A percentile compares a stretch with the other conserved stretches of the same genome.
Evolutionary conservation across 306 rosid genomes (phyloP).

Genomic region (Cotoneaster glaucophyllus): DNA sequence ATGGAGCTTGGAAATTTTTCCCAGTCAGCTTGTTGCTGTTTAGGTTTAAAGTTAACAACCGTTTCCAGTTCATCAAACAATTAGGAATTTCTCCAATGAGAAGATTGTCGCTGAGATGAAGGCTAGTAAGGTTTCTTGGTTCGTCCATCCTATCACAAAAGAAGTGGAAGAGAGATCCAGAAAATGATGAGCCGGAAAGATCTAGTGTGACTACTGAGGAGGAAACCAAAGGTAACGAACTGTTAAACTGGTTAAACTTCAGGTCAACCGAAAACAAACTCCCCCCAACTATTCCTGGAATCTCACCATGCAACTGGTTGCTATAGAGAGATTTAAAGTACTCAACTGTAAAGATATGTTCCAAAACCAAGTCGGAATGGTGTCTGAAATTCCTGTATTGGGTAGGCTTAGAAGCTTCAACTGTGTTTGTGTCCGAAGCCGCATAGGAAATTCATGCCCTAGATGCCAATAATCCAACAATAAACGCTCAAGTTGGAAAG

Average conservation of each 20-base stretch:
- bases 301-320: conserved; percentile 24
- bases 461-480: conserved; percentile 11
- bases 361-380: conserved; percentile 33
- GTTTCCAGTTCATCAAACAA: conserved; percentile 9
- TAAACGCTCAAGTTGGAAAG: conserved; percentile 21
- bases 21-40: conserved; percentile 27
- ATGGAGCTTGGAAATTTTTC: conserved; percentile 30
- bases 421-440: conserved; percentile 22
- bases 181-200: conserved; percentile 1
- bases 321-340: conserved; percentile 13
- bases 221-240: neutral
- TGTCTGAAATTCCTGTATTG: conserved; percentile 19
- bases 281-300: neutral
- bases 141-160: neutral
- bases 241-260: neutral
- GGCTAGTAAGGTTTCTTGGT: neutral
- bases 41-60: neutral
- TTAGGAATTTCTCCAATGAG: conserved; percentile 19
- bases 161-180: conserved; percentile 2
- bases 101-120: conserved; percentile 2
- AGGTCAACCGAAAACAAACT: neutral
- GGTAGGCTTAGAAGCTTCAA: conserved; percentile 4
- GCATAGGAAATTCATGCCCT: conserved; percentile 28
- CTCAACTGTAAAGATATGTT: neutral
- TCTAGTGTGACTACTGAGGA: neutral